These are phyloP conservation scores for Colletotrichum limetticola DNA, from an alignment of 2,329 filamentous ascomycete species.

Conservation along the genomic window DNA sequence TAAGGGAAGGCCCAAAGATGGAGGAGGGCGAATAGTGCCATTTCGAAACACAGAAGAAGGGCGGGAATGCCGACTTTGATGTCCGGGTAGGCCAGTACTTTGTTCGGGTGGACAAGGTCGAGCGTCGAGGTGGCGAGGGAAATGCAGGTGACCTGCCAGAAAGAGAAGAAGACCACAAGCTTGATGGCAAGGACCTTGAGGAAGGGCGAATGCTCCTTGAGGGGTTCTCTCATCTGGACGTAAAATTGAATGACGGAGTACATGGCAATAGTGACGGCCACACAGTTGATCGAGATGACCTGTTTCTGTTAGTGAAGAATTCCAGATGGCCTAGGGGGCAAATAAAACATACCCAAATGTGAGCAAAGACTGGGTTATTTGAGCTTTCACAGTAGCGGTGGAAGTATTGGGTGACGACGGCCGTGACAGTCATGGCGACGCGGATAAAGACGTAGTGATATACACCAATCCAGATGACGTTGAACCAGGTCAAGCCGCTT, in stretches of 20 bases:
- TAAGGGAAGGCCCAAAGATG: constrained; percentile 88
- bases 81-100: constrained; percentile 75
- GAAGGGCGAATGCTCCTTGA: constrained; percentile 77
- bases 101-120: constrained; percentile 69
- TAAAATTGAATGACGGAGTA: constrained; percentile 92
- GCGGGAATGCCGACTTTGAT: constrained; percentile 84
- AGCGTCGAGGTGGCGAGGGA: constrained; percentile 66
- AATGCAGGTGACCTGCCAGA: constrained; percentile 78
- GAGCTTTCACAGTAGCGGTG: constrained; percentile 82
- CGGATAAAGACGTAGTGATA: constrained; percentile 90
- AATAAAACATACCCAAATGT: constrained; percentile 75
- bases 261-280: constrained; percentile 85
- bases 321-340: constrained; percentile 3
- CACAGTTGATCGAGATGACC: constrained; percentile 75
- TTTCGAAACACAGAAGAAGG: constrained; percentile 83
- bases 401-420: constrained; percentile 77
- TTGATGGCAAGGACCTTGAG: constrained; percentile 89
- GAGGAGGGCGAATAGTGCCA: constrained; percentile 81
- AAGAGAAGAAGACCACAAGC: constrained; percentile 89
- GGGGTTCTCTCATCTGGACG: constrained; percentile 75
- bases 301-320: constrained; percentile 41
- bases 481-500: constrained; percentile 91
- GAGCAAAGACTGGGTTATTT: constrained; percentile 80
- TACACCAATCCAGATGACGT: constrained; percentile 83
- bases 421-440: constrained; percentile 81